Evolutionary conservation across 257 asterid species (phyloP), one percentile per base, ranked within the genome.

Genomic region (Henckelia pumila): DNA sequence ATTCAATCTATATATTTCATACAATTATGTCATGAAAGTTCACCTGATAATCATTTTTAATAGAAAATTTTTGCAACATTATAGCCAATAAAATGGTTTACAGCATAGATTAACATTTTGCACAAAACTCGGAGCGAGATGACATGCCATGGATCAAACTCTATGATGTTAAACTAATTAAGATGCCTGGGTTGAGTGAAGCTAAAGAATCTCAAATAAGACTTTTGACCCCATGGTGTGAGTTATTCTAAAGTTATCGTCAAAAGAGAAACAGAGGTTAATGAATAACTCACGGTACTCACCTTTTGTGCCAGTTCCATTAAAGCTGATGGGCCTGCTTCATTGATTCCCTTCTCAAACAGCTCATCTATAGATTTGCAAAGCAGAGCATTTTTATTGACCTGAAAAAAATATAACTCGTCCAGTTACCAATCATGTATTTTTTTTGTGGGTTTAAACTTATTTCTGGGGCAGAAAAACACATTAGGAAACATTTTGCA

Each of bases 331-430:
- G 71, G 80, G 47, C 86, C 79, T 30, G 80, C 78, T 82, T 75
- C 80, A 70, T 77, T 77, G 52, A 56, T 74, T 74, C 97, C 97
- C 71, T 86, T 84, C 85, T 80, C 89, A 74, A 90, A 81, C 68
- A 90, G 80, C 86, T 93, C 95, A 61, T 93, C 97, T 17, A 93
- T 78, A 22, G 95, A 85, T 73, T 75, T 94, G 88, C 97, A 90
- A 1, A 94, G 83, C 23, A 57, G 29, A 52, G 92, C 97, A 86
- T 94, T 94, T 76, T 79, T 85, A 70, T 84, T 84, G 23, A 93
- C 97, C 99, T 93, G 84, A 71, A 73, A 28, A 28, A 28, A 28
- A 28, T 28, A 3, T 28, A 84, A 19, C 55, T 61, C 24, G 56
- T 79, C 77, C 68, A 71, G 72, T 57, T 73, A 70, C 56, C 50